Evolutionary conservation across 2,329 filamentous ascomycete species (phyloP).

Genomic region (Lachnellula arida): DNA sequence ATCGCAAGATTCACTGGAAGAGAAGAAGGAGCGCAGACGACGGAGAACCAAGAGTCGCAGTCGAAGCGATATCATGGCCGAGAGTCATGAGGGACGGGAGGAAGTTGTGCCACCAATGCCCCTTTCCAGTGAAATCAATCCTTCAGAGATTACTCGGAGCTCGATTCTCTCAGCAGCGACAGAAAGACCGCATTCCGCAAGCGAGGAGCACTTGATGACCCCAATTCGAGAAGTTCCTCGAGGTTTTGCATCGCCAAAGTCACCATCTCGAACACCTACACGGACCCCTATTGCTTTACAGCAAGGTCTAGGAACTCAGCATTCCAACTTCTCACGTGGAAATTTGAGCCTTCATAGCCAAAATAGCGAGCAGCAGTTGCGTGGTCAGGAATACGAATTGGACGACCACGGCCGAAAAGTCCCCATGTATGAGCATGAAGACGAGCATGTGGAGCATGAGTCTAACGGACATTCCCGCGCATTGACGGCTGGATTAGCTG

Average conservation of each 20-base stretch:
- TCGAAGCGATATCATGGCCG: constrained; percentile 39
- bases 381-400: constrained; percentile 30
- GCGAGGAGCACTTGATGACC: constrained; percentile 47
- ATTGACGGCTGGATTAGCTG: constrained; percentile 24
- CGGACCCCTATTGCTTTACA: constrained; percentile 54
- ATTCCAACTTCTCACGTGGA: constrained; percentile 43
- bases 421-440: constrained; percentile 25
- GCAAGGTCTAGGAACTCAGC: constrained; percentile 59
- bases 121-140: constrained; percentile 77
- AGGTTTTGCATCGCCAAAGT: constrained; percentile 54
- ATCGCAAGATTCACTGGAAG: constrained; percentile 54
- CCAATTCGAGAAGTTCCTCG: constrained; percentile 61
- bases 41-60: constrained; percentile 42
- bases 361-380: constrained; percentile 42
- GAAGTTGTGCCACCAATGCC: constrained; percentile 75
- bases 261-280: constrained; percentile 59
- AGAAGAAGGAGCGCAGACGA: constrained; percentile 39
- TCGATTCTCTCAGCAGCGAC: constrained; percentile 82
- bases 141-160: constrained; percentile 81
- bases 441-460: constrained; percentile 27
- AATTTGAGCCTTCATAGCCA: constrained; percentile 43
- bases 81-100: constrained; percentile 49
- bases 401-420: constrained; percentile 33
- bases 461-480: constrained; percentile 26
- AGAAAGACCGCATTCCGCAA: constrained; percentile 65